These are phyloP conservation scores for Ascoidea rubescens DNA, from an alignment of 805 yeast genomes.

Conservation along the genomic window DNA sequence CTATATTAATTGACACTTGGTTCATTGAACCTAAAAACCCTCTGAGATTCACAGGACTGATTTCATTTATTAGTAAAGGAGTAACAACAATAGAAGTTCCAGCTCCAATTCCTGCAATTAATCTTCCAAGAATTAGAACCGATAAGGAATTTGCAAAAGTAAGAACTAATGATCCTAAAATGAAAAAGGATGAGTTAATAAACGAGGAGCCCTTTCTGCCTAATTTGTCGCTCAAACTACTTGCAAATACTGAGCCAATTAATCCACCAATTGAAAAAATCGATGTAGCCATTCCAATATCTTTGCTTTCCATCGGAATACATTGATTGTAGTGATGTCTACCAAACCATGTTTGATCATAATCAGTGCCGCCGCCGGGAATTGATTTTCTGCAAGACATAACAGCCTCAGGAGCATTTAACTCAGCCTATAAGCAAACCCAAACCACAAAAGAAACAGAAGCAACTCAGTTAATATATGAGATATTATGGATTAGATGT, in stretches of 20 bases:
- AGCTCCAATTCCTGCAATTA: conserved; percentile 73
- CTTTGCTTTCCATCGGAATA: conserved; percentile 38
- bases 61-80: conserved; percentile 70
- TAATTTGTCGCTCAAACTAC: conserved; percentile 42
- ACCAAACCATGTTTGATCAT: conserved; percentile 26
- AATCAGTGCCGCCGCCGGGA: conserved; percentile 15
- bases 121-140: conserved; percentile 49
- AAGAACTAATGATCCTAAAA: conserved; percentile 51
- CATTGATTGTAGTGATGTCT: conserved; percentile 25
- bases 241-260: conserved; percentile 56
- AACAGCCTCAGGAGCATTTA: conserved; percentile 75
- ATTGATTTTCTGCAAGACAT: conserved; percentile 36
- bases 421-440: conserved; percentile 38
- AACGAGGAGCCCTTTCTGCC: conserved; percentile 51
- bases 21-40: conserved; percentile 84
- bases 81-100: conserved; percentile 80
- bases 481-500: background rate
- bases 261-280: conserved; percentile 78
- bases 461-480: background rate
- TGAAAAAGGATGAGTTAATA: conserved; percentile 34
- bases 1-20: conserved; percentile 75
- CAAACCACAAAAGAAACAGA: background rate
- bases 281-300: conserved; percentile 64
- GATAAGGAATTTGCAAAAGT: conserved; percentile 30
- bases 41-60: conserved; percentile 51